These are phyloP conservation scores for Colletotrichum sp. DNA, from an alignment of 2,329 filamentous ascomycete species.

Conservation along the genomic window DNA sequence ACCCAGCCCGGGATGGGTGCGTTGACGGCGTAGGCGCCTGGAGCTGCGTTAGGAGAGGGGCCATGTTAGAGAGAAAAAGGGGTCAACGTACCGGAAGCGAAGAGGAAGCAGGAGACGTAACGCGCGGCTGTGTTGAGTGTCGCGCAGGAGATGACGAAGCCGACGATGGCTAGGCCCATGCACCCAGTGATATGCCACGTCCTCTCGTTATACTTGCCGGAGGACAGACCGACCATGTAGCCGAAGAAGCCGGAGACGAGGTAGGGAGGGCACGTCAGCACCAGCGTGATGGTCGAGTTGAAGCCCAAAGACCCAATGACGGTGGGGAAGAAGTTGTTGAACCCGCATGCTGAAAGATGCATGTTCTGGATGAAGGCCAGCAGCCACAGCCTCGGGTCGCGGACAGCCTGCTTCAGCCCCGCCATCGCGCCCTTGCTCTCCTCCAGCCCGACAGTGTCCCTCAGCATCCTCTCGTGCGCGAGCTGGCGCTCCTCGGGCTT, in stretches of 20 bases:
- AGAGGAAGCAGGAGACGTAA: constrained; percentile 38
- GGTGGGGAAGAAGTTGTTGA: constrained; percentile 33
- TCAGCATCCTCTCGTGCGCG: constrained; percentile 42
- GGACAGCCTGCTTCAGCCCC: constrained; percentile 26
- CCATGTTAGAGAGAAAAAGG: neutral
- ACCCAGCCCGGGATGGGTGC: constrained; percentile 40
- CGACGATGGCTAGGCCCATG: constrained; percentile 40
- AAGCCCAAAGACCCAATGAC: constrained; percentile 36
- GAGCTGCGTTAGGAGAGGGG: neutral
- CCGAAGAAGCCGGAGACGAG: constrained; percentile 46
- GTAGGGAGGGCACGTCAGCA: constrained; percentile 53
- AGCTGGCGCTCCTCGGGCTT: constrained; percentile 40
- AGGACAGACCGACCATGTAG: constrained; percentile 44
- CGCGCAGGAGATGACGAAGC: constrained; percentile 37
- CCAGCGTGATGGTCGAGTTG: constrained; percentile 40
- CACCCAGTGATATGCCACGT: constrained; percentile 43
- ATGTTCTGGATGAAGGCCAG: constrained; percentile 32
- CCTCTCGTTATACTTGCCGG: constrained; percentile 45
- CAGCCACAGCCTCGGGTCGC: constrained; percentile 31
- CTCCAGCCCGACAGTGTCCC: constrained; percentile 29
- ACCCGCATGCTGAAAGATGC: constrained; percentile 27
- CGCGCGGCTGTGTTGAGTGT: constrained; percentile 33
- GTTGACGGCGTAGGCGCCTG: constrained; percentile 42
- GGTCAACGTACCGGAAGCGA: constrained; percentile 24
- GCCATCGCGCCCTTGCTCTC: constrained; percentile 42